A percentile compares a stretch with the other conserved stretches of the same genome.
Evolutionary conservation across 139 green algal genomes (phyloP).

Genomic region (Tetradesmus lagerheimii): DNA sequence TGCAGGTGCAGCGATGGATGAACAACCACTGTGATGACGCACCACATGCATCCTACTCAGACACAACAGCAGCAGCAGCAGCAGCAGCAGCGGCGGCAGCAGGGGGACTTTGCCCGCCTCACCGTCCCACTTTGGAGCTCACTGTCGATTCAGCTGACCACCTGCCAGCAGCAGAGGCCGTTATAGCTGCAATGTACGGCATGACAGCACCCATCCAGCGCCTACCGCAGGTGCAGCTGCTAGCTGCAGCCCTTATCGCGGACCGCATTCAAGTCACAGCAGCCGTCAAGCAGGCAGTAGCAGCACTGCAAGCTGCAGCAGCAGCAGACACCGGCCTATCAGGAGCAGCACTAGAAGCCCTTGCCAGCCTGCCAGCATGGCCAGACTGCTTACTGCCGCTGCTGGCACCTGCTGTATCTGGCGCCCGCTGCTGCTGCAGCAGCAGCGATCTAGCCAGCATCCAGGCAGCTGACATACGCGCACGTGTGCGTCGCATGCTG

Average conservation of each 20-base stretch:
- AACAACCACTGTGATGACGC: not conserved
- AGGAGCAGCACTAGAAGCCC: not conserved
- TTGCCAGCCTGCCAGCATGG: not conserved
- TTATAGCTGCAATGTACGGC: not conserved
- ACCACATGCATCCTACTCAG: not conserved
- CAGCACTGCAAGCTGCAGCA: not conserved
- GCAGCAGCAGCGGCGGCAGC: not conserved
- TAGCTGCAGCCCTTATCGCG: not conserved
- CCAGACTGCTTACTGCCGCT: not conserved
- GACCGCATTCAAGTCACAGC: not conserved
- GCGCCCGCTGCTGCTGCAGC: not conserved
- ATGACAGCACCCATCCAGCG: not conserved
- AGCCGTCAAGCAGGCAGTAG: not conserved
- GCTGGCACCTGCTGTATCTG: not conserved
- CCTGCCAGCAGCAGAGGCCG: conserved; percentile 1
- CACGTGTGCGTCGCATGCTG: not conserved
- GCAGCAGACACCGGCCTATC: not conserved
- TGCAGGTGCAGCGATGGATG: not conserved
- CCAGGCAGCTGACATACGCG: not conserved
- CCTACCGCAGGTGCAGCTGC: not conserved
- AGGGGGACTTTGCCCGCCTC: not conserved
- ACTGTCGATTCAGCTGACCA: not conserved
- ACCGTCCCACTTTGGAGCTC: not conserved
- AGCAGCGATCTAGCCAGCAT: not conserved
- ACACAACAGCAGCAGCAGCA: not conserved